These are phyloP conservation scores for Wickerhamomyces pijperi DNA, from an alignment of 805 yeast genomes.

Conservation along the genomic window DNA sequence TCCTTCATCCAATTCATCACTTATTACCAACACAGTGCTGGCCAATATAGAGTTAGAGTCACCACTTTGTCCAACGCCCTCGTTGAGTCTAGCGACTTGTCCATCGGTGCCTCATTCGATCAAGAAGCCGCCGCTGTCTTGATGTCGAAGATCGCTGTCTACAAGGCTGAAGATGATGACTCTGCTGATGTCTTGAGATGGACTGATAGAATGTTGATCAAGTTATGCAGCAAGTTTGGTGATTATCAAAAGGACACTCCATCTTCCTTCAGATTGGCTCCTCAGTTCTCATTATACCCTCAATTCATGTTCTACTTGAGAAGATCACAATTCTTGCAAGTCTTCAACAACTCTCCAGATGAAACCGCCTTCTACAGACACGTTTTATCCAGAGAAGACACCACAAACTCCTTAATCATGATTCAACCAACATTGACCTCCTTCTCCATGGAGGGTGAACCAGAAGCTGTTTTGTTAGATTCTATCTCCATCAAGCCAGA, in stretches of 20 bases:
- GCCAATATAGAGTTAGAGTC: constrained; percentile 46
- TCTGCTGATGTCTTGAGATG: constrained; percentile 33
- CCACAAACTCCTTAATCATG: constrained; percentile 49
- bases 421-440: constrained; percentile 59
- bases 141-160: constrained; percentile 42
- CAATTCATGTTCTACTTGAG: constrained; percentile 60
- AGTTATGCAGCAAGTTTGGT: constrained; percentile 34
- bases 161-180: constrained; percentile 20
- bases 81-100: constrained; percentile 33
- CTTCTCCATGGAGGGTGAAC: constrained; percentile 69
- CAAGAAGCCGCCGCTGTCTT: constrained; percentile 62
- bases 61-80: constrained; percentile 60
- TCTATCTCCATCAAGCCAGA: constrained; percentile 49
- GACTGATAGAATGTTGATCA: constrained; percentile 36
- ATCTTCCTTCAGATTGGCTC: constrained; percentile 37
- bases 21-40: constrained; percentile 51
- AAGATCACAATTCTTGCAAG: constrained; percentile 54
- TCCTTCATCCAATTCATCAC: constrained; percentile 40
- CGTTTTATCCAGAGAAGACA: constrained; percentile 49
- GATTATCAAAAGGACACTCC: constrained; percentile 36
- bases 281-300: constrained; percentile 43
- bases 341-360: constrained; percentile 63
- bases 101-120: constrained; percentile 45
- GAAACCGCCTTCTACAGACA: constrained; percentile 60
- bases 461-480: constrained; percentile 52